A percentile compares a stretch with the other conserved stretches of the same genome.
These are phyloP conservation scores for Boletales sp. DNA, from an alignment of 768 basidiomycete genomes.

Conservation along the genomic window DNA sequence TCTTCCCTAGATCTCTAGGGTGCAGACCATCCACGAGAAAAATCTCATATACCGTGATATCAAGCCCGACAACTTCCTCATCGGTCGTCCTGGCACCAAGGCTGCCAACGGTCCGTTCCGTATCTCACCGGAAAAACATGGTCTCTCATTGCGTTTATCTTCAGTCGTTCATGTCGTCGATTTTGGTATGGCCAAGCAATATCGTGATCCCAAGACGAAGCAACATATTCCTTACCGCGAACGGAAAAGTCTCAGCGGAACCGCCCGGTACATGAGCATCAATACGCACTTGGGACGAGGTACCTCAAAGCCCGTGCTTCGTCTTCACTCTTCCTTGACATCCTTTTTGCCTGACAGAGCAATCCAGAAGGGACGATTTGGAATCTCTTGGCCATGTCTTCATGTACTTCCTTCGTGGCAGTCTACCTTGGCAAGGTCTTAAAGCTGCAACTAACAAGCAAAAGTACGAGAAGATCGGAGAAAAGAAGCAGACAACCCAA, in stretches of 20 bases:
- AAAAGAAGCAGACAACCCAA: conserved; percentile 98
- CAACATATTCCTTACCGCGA: conserved; percentile 99
- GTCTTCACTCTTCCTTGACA: neutral
- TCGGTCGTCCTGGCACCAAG: conserved; percentile 92
- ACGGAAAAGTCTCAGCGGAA: conserved; percentile 94
- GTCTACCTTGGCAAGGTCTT: conserved; percentile 97
- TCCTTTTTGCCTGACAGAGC: conserved; percentile 45
- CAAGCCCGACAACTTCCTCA: conserved; percentile 99
- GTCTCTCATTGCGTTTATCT: neutral
- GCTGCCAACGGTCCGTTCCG: conserved; percentile 62
- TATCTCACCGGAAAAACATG: neutral
- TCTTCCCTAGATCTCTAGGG: conserved; percentile 71
- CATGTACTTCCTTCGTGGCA: conserved; percentile 98
- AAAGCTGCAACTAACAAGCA: conserved; percentile 99
- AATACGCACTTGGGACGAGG: conserved; percentile 98
- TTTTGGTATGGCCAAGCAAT: conserved; percentile 99
- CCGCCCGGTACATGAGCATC: conserved; percentile 99
- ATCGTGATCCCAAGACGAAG: conserved; percentile 98
- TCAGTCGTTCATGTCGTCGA: conserved; percentile 91
- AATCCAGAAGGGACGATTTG: conserved; percentile 92
- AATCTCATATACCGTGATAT: conserved; percentile 99
- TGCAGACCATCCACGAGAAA: conserved; percentile 98
- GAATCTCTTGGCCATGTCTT: conserved; percentile 99
- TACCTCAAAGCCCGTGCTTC: conserved; percentile 32
- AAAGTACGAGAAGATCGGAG: conserved; percentile 99